Evolutionary conservation across 306 rosid species (phyloP).

Genomic region (barrel medic (Medicago truncatula)): MtrunA17r5.0-ANR NC_053049.1:12363501-12364000

Average conservation of each 20-base stretch:
- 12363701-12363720: slow-evolving; percentile 55
- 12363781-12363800: slow-evolving; percentile 32
- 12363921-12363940: slow-evolving; percentile 56
- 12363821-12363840: slow-evolving; percentile 55
- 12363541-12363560: background rate
- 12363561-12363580: background rate
- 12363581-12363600: background rate
- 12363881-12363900: slow-evolving; percentile 41
- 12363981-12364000: slow-evolving; percentile 52
- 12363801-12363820: slow-evolving; percentile 56
- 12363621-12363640: background rate
- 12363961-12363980: slow-evolving; percentile 37
- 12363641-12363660: background rate
- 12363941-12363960: slow-evolving; percentile 40
- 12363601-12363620: background rate
- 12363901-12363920: slow-evolving; percentile 53
- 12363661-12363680: slow-evolving; percentile 1
- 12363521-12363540: too few species aligned
- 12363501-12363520: too few species aligned
- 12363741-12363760: slow-evolving; percentile 57
- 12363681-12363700: slow-evolving; percentile 7
- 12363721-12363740: slow-evolving; percentile 61
- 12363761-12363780: slow-evolving; percentile 51
- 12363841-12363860: slow-evolving; percentile 35
- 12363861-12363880: slow-evolving; percentile 57